Conservation (phyloP, 306 rosid species). For the Cucurbita maxima region DNA sequence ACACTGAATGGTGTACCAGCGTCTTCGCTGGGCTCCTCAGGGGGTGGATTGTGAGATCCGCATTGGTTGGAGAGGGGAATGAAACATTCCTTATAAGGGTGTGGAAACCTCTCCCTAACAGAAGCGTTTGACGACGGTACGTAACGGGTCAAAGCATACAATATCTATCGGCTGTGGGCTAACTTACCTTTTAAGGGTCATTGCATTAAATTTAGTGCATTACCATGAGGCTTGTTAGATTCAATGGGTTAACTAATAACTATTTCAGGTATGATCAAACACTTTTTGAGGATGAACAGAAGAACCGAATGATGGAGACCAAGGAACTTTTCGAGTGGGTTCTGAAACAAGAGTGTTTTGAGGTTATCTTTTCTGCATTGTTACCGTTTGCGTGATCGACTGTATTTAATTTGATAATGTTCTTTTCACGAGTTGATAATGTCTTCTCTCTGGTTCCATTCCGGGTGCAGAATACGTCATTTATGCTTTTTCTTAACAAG, state of each 20-base stretch:
- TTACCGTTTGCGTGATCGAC: not conserved
- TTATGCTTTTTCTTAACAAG: constrained; percentile 95
- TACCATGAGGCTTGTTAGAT: not conserved
- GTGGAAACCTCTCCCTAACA: too few species aligned
- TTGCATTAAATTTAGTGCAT: not conserved
- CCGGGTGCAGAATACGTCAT: constrained; percentile 74
- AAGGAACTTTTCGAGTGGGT: constrained; percentile 97
- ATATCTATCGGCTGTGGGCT: too few species aligned
- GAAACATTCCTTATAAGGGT: too few species aligned
- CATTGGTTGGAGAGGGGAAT: too few species aligned
- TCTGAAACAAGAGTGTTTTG: constrained; percentile 87
- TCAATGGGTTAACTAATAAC: not conserved
- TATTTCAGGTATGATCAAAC: constrained; percentile 89
- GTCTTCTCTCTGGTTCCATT: not conserved
- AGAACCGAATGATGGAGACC: constrained; percentile 89
- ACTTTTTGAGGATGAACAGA: constrained; percentile 90
- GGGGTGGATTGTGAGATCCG: too few species aligned
- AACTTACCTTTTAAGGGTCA: not conserved
- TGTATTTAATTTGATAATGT: not conserved
- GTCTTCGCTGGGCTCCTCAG: too few species aligned
- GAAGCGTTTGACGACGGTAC: too few species aligned
- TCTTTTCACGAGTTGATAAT: not conserved
- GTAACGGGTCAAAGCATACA: too few species aligned
- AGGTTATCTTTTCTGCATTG: constrained; percentile 38
- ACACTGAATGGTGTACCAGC: too few species aligned